A percentile compares a stretch with the other conserved stretches of the same genome.
phyloP scores from a whole-genome alignment of 2,329 filamentous ascomycete genomes.

The Fusarium beomiforme region DNA sequence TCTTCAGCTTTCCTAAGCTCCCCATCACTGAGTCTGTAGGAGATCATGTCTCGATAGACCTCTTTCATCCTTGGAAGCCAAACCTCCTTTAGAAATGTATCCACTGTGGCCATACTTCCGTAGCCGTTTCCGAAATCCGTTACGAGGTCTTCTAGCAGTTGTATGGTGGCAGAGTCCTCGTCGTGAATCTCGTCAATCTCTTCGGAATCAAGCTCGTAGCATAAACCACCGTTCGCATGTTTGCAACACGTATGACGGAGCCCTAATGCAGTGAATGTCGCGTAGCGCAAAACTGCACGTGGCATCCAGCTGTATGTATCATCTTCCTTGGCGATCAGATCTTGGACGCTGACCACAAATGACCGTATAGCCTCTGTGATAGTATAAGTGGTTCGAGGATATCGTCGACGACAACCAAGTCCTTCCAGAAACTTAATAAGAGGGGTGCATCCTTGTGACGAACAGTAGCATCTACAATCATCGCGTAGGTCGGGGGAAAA shows the following conservation, averaged over 20 bases:
- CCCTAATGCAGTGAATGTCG: accelerated
- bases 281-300: neutral
- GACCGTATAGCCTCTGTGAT: no score
- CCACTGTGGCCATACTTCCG: accelerated
- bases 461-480: neutral
- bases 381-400: no score
- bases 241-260: neutral
- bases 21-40: accelerated
- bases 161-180: accelerated
- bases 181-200: neutral
- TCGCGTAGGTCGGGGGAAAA: neutral
- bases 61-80: neutral
- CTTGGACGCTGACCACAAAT: no score
- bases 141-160: neutral
- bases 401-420: neutral
- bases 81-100: accelerated
- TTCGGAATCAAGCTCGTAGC: accelerated
- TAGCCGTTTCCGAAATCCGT: accelerated
- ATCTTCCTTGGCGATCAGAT: no score
- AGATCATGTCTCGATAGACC: accelerated
- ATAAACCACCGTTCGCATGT: accelerated
- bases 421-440: neutral
- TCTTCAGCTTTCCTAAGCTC: neutral
- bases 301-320: neutral
- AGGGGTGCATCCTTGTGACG: neutral